phyloP scores from a whole-genome alignment of 495 filamentous ascomycete genomes.

The Penicillium angulare region DNA sequence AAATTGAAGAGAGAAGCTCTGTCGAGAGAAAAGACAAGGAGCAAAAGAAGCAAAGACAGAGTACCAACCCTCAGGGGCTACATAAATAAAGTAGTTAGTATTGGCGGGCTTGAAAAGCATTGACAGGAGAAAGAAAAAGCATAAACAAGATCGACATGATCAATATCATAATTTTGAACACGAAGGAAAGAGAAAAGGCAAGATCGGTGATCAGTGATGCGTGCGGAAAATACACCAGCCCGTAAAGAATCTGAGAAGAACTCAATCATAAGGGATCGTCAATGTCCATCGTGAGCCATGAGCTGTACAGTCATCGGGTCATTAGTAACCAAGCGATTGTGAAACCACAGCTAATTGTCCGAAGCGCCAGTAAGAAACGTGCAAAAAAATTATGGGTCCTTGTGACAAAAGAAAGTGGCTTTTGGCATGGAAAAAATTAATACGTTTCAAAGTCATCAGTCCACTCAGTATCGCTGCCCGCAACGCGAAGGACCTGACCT shows the following conservation, averaged over 20 bases:
- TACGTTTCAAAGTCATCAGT: constrained; percentile 50
- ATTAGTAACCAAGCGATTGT: constrained; percentile 24
- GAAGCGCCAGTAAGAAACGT: constrained; percentile 14
- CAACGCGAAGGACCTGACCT: constrained; percentile 39
- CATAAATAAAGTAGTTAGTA: background rate
- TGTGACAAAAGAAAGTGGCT: constrained; percentile 1
- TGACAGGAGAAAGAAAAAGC: constrained; percentile 22
- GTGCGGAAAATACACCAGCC: constrained; percentile 14
- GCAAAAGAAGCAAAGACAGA: constrained; percentile 9
- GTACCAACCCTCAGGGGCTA: constrained; percentile 5
- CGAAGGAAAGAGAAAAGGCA: constrained; percentile 12
- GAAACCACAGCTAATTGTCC: constrained; percentile 16
- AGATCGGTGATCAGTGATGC: constrained; percentile 6
- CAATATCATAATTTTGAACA: constrained; percentile 29
- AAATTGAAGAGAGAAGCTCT: constrained; percentile 8
- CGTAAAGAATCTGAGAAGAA: constrained; percentile 13
- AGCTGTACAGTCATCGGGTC: constrained; percentile 23
- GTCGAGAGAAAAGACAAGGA: constrained; percentile 1
- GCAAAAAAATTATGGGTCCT: constrained; percentile 6
- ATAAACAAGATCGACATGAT: constrained; percentile 28
- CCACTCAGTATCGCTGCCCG: constrained; percentile 51
- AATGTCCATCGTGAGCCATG: constrained; percentile 24
- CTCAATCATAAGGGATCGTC: constrained; percentile 21
- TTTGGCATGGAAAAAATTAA: constrained; percentile 21
- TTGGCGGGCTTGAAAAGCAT: constrained; percentile 20